These are phyloP conservation scores for Chlorella variabilis DNA, from an alignment of 163 green algal species.

Conservation along the genomic window DNA sequence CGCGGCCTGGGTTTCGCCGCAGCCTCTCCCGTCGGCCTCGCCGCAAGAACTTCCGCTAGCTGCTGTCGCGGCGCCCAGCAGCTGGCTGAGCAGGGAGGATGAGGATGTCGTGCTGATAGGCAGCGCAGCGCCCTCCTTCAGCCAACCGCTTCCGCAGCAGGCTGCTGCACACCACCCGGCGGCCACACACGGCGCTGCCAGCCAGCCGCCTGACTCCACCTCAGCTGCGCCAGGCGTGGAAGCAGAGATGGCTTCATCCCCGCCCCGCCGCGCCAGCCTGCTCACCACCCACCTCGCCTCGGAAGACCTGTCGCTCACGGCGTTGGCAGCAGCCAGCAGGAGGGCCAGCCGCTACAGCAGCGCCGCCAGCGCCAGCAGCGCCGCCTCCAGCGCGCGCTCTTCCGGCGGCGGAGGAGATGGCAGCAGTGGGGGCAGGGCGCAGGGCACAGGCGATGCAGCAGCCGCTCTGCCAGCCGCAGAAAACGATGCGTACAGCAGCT, in stretches of 20 bases:
- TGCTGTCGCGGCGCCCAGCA: background rate
- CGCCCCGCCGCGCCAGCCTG: background rate
- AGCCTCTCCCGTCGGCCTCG: too few species aligned
- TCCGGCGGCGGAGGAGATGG: background rate
- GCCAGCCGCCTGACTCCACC: too few species aligned
- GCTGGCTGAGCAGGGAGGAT: background rate
- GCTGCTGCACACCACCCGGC: background rate
- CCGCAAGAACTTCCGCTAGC: too few species aligned
- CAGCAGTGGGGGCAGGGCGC: too few species aligned
- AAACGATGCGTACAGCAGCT: background rate
- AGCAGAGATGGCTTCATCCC: background rate
- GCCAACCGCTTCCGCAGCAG: background rate
- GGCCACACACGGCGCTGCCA: background rate
- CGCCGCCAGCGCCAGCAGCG: slow-evolving; percentile 1
- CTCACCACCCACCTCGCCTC: background rate
- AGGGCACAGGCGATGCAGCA: too few species aligned
- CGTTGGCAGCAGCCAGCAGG: background rate
- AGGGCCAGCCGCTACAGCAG: background rate
- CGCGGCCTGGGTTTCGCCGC: too few species aligned
- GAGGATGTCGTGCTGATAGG: slow-evolving; percentile 25
- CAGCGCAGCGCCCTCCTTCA: slow-evolving; percentile 17
- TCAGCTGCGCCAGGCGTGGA: background rate
- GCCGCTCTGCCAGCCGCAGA: too few species aligned
- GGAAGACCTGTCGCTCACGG: background rate
- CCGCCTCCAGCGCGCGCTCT: background rate